Base-by-base conservation (phyloP, 2,329 filamentous ascomycete genomes). In the Parascedosporium putredinis region DNA sequence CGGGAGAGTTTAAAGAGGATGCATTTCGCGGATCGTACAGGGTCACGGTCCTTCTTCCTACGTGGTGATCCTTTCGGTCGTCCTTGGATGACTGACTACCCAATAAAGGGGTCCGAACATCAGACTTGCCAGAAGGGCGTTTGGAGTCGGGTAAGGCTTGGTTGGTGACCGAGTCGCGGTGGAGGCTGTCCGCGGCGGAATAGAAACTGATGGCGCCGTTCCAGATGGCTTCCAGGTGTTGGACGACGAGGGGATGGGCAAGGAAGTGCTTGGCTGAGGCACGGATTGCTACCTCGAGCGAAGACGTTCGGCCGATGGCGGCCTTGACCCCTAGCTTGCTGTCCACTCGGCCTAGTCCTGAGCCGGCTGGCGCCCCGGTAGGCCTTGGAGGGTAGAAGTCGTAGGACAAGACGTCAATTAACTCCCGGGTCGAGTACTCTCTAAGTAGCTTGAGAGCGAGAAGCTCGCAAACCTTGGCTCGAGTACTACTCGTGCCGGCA, bases 161-260 rank as follows among this genome's bases (percentile, higher is more conserved):
- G 14, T 31, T 25, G 1, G 52, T 48, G 51, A 50, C 54, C 44
- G 53, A 55, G 54, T 47, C 43, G 45, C 88, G 82, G 63, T 96
- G 91, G 22, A 96, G 70, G 55, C 79, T 86, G 63, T 96, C 90
- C 4, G 88, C 88, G 10, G 84, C 81, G 2, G 88, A 93, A 65
- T 95, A 89, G 61, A 97, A 96, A 56, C 93, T 89, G 55, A 97
- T 93, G 16, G 86, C 91, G 24, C 91, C 91, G 18, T 88, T 91
- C 91, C 91, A 97, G 54, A 97, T 95, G 42, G 89, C 90, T 65
- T 96, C 89, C n/a, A 97, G 74, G 62, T 96, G 90, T 64, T 94
- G 88, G 7, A 96, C 85, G 1, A 96, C 89, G 3, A 96, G 73
- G 1, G 91, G 90, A 60, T 96, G 90, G 7, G 91, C 86, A 4